Percentiles rank a stretch among this genome's conserved stretches.
Evolutionary conservation across 495 filamentous ascomycete species (phyloP).

Genomic region (Sabuloglossum arenarium): DNA sequence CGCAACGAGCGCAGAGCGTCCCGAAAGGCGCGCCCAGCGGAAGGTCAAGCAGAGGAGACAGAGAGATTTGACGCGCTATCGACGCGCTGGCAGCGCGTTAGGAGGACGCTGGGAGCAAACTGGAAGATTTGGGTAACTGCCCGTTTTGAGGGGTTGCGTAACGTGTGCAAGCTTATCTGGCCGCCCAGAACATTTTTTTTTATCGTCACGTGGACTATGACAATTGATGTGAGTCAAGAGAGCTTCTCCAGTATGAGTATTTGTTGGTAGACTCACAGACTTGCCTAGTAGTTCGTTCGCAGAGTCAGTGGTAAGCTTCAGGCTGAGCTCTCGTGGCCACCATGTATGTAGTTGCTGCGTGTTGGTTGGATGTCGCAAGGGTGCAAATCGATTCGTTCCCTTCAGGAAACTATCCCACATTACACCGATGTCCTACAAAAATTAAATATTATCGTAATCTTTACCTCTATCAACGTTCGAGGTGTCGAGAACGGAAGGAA

Average conservation of each 20-base stretch:
- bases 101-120: not conserved
- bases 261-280: not conserved
- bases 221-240: not conserved
- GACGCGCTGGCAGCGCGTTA: not conserved
- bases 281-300: too few relatives aligned
- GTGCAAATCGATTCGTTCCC: too few relatives aligned
- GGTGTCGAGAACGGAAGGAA: too few relatives aligned
- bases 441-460: too few relatives aligned
- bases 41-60: not conserved
- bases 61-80: not conserved
- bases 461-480: too few relatives aligned
- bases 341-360: too few relatives aligned
- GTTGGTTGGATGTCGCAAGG: too few relatives aligned
- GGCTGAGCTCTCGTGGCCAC: too few relatives aligned
- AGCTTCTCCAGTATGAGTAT: not conserved
- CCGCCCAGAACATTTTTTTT: not conserved
- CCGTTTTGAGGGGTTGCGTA: not conserved
- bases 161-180: not conserved
- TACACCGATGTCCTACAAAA: too few relatives aligned
- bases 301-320: not conserved
- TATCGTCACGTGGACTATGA: not conserved
- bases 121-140: not conserved
- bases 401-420: too few relatives aligned
- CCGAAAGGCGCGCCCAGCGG: not conserved
- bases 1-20: slow-evolving; percentile 3